Base-by-base conservation (phyloP, 2,329 filamentous ascomycete genomes). In the Aspergillus hiratsukae region DNA sequence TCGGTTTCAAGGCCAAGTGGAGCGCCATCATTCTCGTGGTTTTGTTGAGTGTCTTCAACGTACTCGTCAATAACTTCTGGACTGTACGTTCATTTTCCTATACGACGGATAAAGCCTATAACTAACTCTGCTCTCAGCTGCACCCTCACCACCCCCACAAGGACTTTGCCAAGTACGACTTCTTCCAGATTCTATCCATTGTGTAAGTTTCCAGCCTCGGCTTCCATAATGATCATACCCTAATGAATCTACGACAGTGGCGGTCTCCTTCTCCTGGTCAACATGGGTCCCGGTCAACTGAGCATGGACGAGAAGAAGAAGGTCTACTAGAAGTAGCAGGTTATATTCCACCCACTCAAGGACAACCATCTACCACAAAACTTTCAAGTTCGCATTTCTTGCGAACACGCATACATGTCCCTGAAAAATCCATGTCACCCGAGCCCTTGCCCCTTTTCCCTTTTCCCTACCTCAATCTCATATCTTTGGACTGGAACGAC, bases 241-340 rank as follows among this genome's bases (percentile, higher is more conserved):
- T n/a, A n/a, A n/a, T n/a, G n/a, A n/a, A n/a, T n/a, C n/a, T n/a
- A n/a, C n/a, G n/a, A n/a, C 58, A 85, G 84, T 64, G 94, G 94
- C 63, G 94, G 94, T 75, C 89, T 99, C 56, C 83, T 99, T 57
- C 87, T 99, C 64, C 85, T 99, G 64, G 92, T 97, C 79, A 99
- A 99, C 85, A 97, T 94, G 85, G 94, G 94, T 60, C 94, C 94
- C 9, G 94, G 94, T 62, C 92, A 96, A 76, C 89, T 97, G 82
- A 96, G 90, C 75, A 93, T 97, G 76, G 94, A 99, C 78, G 94
- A 99, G 86, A 99, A 99, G 90, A 99, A 99, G 87, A 99, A 99
- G 85, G 94, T 99, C 66, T 99, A 99, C 81, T 99, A 84, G 58
- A 58, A 17, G 31, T 37, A 37, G 31, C 31, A 37, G 31, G 31